A percentile compares a stretch with the other conserved stretches of the same genome.
Evolutionary conservation across 176 grass and related monocot genomes (phyloP).

Genomic region (Oropetium thomaeum): DNA sequence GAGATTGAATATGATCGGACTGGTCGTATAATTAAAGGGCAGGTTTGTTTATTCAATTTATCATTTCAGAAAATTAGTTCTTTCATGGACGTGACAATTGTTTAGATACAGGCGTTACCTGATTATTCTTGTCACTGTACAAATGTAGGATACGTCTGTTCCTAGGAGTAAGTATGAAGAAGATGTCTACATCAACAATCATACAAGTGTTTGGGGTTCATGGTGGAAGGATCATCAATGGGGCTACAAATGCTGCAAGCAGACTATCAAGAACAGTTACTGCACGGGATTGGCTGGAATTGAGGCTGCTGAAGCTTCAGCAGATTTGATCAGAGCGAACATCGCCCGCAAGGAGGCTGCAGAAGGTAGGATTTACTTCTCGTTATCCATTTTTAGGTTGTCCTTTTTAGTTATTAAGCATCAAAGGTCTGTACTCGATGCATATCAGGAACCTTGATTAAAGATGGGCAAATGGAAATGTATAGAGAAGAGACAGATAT

Average conservation of each 20-base stretch:
- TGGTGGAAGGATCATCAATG: conserved; percentile 98
- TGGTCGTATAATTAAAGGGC: conserved; percentile 88
- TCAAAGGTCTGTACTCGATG: not conserved
- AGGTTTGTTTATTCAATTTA: conserved; percentile 38
- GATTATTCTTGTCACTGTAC: not conserved
- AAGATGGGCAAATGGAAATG: too few relatives aligned
- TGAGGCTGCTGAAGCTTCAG: conserved; percentile 82
- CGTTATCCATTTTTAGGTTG: not conserved
- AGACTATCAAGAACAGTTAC: conserved; percentile 79
- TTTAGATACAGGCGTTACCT: not conserved
- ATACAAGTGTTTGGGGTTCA: conserved; percentile 86
- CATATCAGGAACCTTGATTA: too few relatives aligned
- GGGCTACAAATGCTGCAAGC: conserved; percentile 93
- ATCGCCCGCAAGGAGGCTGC: conserved; percentile 80
- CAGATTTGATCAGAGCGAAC: conserved; percentile 84
- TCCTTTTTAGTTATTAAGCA: too few relatives aligned
- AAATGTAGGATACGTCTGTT: conserved; percentile 61
- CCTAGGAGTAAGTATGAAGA: conserved; percentile 99
- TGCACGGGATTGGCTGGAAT: conserved; percentile 93
- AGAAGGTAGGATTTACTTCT: conserved; percentile 45
- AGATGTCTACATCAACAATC: conserved; percentile 82
- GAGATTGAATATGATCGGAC: conserved; percentile 94
- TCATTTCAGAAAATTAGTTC: not conserved
- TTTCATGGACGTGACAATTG: not conserved
- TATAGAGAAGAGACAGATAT: too few relatives aligned